Percentiles rank a stretch among this genome's conserved stretches.
Evolutionary conservation across 1,284 basidiomycete genomes (phyloP).

Genomic region (Ceratobasidium sp.): DNA sequence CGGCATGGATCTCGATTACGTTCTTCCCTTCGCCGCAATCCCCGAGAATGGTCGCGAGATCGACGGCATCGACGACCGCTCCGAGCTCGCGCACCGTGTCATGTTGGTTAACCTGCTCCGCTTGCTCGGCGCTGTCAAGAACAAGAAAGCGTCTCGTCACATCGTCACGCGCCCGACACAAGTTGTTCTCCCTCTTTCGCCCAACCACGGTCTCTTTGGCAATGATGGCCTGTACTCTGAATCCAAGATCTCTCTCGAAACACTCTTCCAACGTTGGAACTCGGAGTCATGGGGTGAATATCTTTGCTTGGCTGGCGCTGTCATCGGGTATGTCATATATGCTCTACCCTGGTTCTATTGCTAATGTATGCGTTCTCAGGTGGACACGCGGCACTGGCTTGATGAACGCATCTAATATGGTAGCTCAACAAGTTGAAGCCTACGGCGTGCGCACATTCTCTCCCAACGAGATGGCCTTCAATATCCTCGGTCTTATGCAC

Average conservation of each 20-base stretch:
- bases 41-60: conserved; percentile 99
- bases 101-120: conserved; percentile 96
- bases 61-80: conserved; percentile 95
- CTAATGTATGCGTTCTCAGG: conserved; percentile 55
- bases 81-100: conserved; percentile 97
- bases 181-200: conserved; percentile 95
- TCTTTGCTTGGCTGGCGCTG: conserved; percentile 95
- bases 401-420: conserved; percentile 95
- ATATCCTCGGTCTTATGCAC: conserved; percentile 98
- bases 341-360: conserved; percentile 33
- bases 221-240: conserved; percentile 98
- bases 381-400: conserved; percentile 99
- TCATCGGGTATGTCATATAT: conserved; percentile 80
- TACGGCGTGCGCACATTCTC: conserved; percentile 98
- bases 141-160: conserved; percentile 94
- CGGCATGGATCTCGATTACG: conserved; percentile 96
- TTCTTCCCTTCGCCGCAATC: conserved; percentile 97
- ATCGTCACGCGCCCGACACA: conserved; percentile 98
- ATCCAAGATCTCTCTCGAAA: conserved; percentile 98
- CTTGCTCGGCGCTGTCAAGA: conserved; percentile 95
- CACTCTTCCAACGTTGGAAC: conserved; percentile 96
- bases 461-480: conserved; percentile 99
- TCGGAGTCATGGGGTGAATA: conserved; percentile 99
- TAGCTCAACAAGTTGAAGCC: conserved; percentile 93
- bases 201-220: conserved; percentile 97